These are phyloP conservation scores for Beauveria varroae DNA, from an alignment of 2,329 filamentous ascomycete species.

Conservation along the genomic window DNA sequence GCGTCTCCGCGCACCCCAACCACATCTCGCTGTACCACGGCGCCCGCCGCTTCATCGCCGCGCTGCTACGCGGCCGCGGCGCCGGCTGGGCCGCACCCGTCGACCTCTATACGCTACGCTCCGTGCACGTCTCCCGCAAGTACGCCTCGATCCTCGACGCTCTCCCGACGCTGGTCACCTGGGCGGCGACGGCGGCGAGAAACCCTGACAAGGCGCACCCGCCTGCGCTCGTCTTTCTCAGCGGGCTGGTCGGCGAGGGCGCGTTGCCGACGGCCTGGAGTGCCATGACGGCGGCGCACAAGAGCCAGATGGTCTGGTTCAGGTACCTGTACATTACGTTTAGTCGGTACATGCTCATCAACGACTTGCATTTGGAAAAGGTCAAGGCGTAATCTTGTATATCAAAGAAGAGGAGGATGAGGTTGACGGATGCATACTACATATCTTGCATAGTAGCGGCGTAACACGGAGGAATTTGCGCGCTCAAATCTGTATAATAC, in stretches of 20 bases:
- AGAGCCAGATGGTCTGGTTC: conserved; percentile 98
- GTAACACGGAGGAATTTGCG: neutral
- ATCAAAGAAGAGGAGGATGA: neutral
- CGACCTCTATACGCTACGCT: conserved; percentile 76
- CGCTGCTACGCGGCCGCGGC: conserved; percentile 55
- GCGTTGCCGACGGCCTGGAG: conserved; percentile 56
- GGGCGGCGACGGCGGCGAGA: conserved; percentile 36
- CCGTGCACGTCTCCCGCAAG: conserved; percentile 68
- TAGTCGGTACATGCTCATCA: conserved; percentile 92
- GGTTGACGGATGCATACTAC: neutral
- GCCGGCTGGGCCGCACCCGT: conserved; percentile 64
- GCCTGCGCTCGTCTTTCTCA: conserved; percentile 61
- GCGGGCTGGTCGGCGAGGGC: conserved; percentile 52
- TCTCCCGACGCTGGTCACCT: conserved; percentile 58
- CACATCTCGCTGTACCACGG: conserved; percentile 85
- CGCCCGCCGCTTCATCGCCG: conserved; percentile 62
- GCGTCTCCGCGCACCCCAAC: conserved; percentile 86
- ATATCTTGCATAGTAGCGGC: neutral
- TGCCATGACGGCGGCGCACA: conserved; percentile 85
- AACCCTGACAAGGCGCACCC: conserved; percentile 34
- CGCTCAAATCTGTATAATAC: conserved; percentile 2
- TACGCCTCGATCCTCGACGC: conserved; percentile 73
- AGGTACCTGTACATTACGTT: conserved; percentile 89
- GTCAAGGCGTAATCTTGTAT: conserved; percentile 14
- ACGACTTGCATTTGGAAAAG: conserved; percentile 63